These are phyloP conservation scores for Trametopsis cervina DNA, from an alignment of 768 basidiomycete species.

Conservation along the genomic window DNA sequence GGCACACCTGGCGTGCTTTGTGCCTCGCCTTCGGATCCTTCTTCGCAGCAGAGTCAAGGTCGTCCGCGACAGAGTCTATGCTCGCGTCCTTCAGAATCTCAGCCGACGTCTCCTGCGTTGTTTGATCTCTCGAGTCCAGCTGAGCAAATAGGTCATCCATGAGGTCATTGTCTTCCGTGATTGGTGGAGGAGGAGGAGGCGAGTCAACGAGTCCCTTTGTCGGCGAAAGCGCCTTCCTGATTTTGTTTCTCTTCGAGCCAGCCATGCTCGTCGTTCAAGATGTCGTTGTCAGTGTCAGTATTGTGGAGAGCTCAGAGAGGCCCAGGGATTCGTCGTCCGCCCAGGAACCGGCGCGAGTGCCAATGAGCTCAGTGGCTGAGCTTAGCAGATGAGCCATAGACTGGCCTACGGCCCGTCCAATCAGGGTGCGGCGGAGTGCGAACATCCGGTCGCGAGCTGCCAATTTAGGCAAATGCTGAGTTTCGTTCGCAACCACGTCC, in stretches of 20 bases:
- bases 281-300: too few relatives aligned
- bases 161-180: conserved; percentile 47
- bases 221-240: conserved; percentile 37
- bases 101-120: conserved; percentile 43
- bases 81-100: conserved; percentile 43
- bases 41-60: conserved; percentile 28
- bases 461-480: too few relatives aligned
- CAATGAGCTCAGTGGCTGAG: too few relatives aligned
- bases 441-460: too few relatives aligned
- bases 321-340: too few relatives aligned
- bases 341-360: too few relatives aligned
- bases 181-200: conserved; percentile 23
- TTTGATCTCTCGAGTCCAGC: conserved; percentile 57
- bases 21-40: conserved; percentile 58
- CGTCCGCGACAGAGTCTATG: conserved; percentile 24
- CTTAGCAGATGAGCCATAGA: too few relatives aligned
- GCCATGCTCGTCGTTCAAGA: conserved; percentile 6
- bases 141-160: conserved; percentile 73
- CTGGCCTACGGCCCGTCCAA: too few relatives aligned
- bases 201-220: conserved; percentile 11
- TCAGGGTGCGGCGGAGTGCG: too few relatives aligned
- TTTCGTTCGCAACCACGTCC: too few relatives aligned
- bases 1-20: conserved; percentile 61
- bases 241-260: conserved; percentile 50
- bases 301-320: too few relatives aligned